Evolutionary conservation across 768 basidiomycete genomes (phyloP), one percentile per base, ranked within the genome.

Genomic region (Mycena haematopus): DNA sequence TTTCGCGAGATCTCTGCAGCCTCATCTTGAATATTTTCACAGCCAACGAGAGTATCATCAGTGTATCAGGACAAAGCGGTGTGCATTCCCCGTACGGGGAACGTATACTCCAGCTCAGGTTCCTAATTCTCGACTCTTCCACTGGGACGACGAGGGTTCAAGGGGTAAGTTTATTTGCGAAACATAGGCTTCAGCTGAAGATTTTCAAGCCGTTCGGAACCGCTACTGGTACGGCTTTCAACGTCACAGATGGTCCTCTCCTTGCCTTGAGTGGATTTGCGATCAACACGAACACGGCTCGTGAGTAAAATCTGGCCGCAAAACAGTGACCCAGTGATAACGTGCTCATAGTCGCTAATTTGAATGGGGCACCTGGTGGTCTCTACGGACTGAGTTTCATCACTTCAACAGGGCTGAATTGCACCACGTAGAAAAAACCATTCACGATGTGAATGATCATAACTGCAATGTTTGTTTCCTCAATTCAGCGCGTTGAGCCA

Each of bases 211-310:
- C 55, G 17, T 56, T 46, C 22, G 55, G 44, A 24, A 35, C 11
- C n/a, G n/a, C 44, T n/a, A 56, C 55, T 47, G 55, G 55, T 14
- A 56, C 44, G 29, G 55, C 55, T 21, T 56, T 56, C 31, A 56
- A 29, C 45, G 55, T 56, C 17, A 31, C 44, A 17, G 45, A 27
- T 35, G 29, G 55, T 24, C 31, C 31, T 21, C 15, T 56, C 31
- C 33, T 56, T 35, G 55, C 55, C 33, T 29, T 56, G 27, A 44
- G 44, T 22, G 55, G 55, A 46, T 46, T 31, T 36, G 55, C 55
- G 29, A 44, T 56, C 40, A 47, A 56, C 21, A 56, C 55, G 7
- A 24, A 56, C 55, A 17, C 9, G 21, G 46, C 6, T 56, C 55
- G 45, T 56, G 46, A 56, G 55, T 47, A 44, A 31, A 46, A 22